phyloP scores from a whole-genome alignment of 2,329 filamentous ascomycete species.

The Fusarium luffae region DNA sequence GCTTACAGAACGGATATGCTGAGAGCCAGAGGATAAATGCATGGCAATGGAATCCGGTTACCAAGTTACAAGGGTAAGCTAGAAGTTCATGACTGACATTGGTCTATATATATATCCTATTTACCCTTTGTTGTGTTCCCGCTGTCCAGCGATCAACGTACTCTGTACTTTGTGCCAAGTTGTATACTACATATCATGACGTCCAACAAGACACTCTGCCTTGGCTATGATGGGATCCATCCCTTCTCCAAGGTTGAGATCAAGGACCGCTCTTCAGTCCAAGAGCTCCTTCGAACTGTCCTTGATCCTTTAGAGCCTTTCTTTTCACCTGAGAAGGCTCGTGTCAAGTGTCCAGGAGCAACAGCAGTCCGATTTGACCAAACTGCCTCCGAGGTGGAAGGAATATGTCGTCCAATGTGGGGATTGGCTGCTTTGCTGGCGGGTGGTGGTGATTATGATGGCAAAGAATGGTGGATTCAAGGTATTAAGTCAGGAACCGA shows the following conservation, averaged over 20 bases:
- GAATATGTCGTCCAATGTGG: slow-evolving; percentile 80
- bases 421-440: slow-evolving; percentile 76
- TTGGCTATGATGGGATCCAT: slow-evolving; percentile 65
- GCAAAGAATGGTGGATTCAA: slow-evolving; percentile 71
- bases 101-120: slow-evolving; percentile 16
- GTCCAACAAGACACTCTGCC: slow-evolving; percentile 42
- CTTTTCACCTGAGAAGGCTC: slow-evolving; percentile 73
- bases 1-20: slow-evolving; percentile 16
- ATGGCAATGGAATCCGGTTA: slow-evolving; percentile 22
- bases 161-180: not conserved
- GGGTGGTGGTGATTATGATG: slow-evolving; percentile 72
- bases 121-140: not conserved
- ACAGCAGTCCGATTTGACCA: slow-evolving; percentile 83
- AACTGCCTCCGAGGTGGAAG: slow-evolving; percentile 80
- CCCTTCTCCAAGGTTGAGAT: slow-evolving; percentile 66
- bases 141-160: not conserved
- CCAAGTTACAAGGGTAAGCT: slow-evolving; percentile 3
- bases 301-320: slow-evolving; percentile 78
- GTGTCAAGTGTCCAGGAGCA: slow-evolving; percentile 73
- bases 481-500: slow-evolving; percentile 78
- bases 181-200: slow-evolving; percentile 28
- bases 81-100: not conserved
- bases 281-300: slow-evolving; percentile 69
- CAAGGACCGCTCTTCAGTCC: slow-evolving; percentile 65
- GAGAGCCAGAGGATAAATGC: slow-evolving; percentile 9